Conservation (phyloP, 1,139 yeast genomes). For the Pichia sp. region DNA sequence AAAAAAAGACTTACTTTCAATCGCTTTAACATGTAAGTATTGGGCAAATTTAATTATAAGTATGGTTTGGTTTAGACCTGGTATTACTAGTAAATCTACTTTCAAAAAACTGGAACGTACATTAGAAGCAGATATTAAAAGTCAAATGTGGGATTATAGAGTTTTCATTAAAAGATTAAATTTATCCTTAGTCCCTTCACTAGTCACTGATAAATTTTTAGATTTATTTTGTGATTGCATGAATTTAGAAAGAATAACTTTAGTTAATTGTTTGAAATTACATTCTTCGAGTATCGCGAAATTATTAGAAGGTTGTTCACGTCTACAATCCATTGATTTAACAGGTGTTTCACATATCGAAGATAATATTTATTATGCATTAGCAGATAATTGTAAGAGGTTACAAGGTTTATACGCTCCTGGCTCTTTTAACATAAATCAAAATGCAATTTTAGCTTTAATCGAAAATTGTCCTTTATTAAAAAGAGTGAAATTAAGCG, state of each 20-base stretch:
- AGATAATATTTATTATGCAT: constrained; percentile 64
- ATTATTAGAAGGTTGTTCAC: constrained; percentile 58
- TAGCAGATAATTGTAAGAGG: constrained; percentile 66
- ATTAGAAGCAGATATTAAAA: constrained; percentile 43
- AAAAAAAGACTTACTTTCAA: constrained; percentile 56
- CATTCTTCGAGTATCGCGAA: constrained; percentile 56
- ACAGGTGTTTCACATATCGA: constrained; percentile 69
- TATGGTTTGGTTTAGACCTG: constrained; percentile 85
- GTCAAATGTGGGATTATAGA: constrained; percentile 69
- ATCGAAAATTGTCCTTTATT: constrained; percentile 64
- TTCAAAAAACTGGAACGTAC: constrained; percentile 45
- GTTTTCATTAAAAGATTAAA: constrained; percentile 73
- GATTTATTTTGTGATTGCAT: constrained; percentile 58
- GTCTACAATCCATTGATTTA: constrained; percentile 80
- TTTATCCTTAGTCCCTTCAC: constrained; percentile 64
- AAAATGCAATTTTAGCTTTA: constrained; percentile 55
- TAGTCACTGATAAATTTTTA: constrained; percentile 58
- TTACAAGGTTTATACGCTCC: constrained; percentile 91
- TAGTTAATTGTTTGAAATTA: constrained; percentile 71
- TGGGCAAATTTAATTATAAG: constrained; percentile 82
- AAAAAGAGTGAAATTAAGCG: constrained; percentile 77
- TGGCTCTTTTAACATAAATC: constrained; percentile 66
- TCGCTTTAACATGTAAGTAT: constrained; percentile 70
- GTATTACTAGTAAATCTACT: constrained; percentile 52
- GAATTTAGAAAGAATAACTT: constrained; percentile 76